Conservation (phyloP, 2,329 filamentous ascomycete species). For the Macrophomina pseudophaseolina region DNA sequence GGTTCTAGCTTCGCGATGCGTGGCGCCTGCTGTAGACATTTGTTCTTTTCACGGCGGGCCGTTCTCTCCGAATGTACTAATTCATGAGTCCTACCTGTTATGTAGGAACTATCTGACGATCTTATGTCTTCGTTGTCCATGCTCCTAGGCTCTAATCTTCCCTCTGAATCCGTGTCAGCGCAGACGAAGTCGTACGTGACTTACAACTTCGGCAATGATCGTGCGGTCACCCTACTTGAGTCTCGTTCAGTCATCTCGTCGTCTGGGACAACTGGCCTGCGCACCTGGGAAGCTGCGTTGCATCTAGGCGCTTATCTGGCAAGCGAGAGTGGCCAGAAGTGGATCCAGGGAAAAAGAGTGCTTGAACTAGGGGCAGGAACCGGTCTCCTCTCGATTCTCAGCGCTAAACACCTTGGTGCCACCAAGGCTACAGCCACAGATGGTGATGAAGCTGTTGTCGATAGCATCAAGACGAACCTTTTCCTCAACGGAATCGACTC, state of each 20-base stretch:
- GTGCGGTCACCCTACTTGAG: constrained; percentile 68
- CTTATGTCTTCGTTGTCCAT: constrained; percentile 72
- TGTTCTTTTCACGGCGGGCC: neutral
- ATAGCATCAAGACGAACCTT: constrained; percentile 69
- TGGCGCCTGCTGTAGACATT: neutral
- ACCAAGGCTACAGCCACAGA: constrained; percentile 71
- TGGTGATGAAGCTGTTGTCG: constrained; percentile 74
- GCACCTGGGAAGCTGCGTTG: constrained; percentile 82
- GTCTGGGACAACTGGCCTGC: constrained; percentile 73
- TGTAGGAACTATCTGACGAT: constrained; percentile 81
- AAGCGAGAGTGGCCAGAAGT: constrained; percentile 46
- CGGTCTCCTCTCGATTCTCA: constrained; percentile 75
- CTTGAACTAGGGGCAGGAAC: constrained; percentile 79
- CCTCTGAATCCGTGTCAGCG: constrained; percentile 67
- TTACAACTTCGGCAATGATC: constrained; percentile 57
- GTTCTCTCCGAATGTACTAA: constrained; percentile 27
- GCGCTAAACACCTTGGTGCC: constrained; percentile 68
- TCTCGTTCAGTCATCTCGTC: constrained; percentile 71
- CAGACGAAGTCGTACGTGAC: constrained; percentile 78
- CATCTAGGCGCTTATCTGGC: constrained; percentile 73
- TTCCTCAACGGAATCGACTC: constrained; percentile 69
- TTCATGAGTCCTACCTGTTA: constrained; percentile 32
- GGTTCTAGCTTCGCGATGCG: constrained; percentile 7
- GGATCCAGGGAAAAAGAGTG: constrained; percentile 62
- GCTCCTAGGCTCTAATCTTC: constrained; percentile 67